A percentile compares a stretch with the other conserved stretches of the same genome.
Conservation (phyloP, 163 green algal species). For the Scenedesmus sp. region DNA sequence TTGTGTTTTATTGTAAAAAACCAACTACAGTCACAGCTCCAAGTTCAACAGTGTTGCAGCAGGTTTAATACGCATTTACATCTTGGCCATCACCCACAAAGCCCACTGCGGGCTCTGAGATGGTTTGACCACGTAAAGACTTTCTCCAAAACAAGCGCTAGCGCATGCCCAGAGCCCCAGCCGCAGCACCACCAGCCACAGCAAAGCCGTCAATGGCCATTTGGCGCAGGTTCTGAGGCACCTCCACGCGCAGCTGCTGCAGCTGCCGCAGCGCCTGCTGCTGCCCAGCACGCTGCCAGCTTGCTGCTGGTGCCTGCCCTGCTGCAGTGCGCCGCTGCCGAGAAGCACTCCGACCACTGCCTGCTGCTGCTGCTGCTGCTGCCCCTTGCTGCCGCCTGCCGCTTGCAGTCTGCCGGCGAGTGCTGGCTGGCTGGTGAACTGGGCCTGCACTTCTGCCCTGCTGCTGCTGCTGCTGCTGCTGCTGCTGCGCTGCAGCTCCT, state of each 20-base stretch:
- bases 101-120: too few species aligned
- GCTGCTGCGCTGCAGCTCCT: neutral
- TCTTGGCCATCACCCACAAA: too few species aligned
- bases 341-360: neutral
- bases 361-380: slow-evolving; percentile 6
- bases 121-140: too few species aligned
- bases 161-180: neutral
- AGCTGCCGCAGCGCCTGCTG: neutral
- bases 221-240: slow-evolving; percentile 4
- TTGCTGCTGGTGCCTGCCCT: neutral
- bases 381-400: neutral
- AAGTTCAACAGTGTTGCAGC: too few species aligned
- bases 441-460: neutral
- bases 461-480: slow-evolving; percentile 10
- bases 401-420: neutral
- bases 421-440: neutral
- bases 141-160: neutral
- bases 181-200: neutral
- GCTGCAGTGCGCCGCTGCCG: neutral
- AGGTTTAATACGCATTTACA: too few species aligned
- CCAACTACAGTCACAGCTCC: neutral
- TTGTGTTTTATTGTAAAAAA: neutral
- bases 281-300: neutral
- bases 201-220: slow-evolving; percentile 3
- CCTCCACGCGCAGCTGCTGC: neutral